Evolutionary conservation across 306 rosid genomes (phyloP), one percentile per base, ranked within the genome.

Genomic region (Vachellia collinsii): DNA sequence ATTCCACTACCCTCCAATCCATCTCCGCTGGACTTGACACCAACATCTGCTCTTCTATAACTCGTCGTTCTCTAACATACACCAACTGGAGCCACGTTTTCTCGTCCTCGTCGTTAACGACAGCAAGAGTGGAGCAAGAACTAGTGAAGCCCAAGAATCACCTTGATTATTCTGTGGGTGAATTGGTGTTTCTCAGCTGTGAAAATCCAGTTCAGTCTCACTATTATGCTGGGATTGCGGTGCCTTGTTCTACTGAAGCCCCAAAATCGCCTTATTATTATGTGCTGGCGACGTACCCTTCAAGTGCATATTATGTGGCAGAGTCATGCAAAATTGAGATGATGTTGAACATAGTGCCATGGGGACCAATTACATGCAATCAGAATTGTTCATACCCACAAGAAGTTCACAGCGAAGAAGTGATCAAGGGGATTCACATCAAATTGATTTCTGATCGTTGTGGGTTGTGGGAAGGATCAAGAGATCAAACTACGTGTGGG

Each of bases 341-440:
- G 56, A 50, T 50, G 20, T 20, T 50, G 3, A 50, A 16, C 8
- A 8, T 50, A 20, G 4, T 3, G 20, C 8, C 56, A 14, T 50
- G 56, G 56, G 56, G 56, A 14, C 56, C 56, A 1, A 50, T 50
- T 20, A 50, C 20, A 1, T 50, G 56, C 14, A 50, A 50, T 50
- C 20, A 50, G 20, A 50, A 50, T 0, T 50, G 56, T 50, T 50
- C 56, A 14, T 50, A 16, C 5, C 56, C 56, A 29, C n/a, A n/a
- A 0, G 10, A 50, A 34, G 4, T 13, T 29, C 3, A 22, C 34
- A 76, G 7, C 1, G 36, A 78, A 43, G 59, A 44, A 43, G 20
- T 68, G 41, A n/a, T n/a, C n/a, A 39, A 68, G 6, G 75, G 75
- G 7, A 37, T 78, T 78, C 34, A 9, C 43, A 48, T 78, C 7